These are phyloP conservation scores for Cokeromyces recurvatus DNA, from an alignment of 371 early-diverging fungal species.

Conservation along the genomic window DNA sequence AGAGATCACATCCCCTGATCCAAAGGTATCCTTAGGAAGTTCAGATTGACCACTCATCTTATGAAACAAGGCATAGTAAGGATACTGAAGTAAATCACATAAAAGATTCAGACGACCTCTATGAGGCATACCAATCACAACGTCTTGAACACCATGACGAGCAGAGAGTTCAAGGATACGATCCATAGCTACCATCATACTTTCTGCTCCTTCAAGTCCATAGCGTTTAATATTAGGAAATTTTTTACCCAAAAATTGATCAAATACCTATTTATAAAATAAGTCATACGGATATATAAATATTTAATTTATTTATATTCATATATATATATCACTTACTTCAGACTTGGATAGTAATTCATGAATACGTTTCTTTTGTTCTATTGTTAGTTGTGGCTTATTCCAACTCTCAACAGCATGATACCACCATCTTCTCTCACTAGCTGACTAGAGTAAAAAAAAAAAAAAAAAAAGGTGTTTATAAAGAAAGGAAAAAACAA, in stretches of 20 bases:
- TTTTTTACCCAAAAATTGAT: slow-evolving; percentile 93
- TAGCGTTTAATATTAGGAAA: slow-evolving; percentile 95
- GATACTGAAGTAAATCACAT: slow-evolving; percentile 76
- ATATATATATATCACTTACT: slow-evolving; percentile 37
- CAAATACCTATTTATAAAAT: slow-evolving; percentile 65
- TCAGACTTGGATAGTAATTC: slow-evolving; percentile 75
- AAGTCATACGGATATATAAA: neutral
- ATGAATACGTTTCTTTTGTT: slow-evolving; percentile 72
- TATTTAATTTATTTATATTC: neutral
- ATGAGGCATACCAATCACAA: slow-evolving; percentile 94
- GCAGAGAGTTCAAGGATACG: slow-evolving; percentile 72
- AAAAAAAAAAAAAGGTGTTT: neutral
- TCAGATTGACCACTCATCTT: slow-evolving; percentile 92
- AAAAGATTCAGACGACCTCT: slow-evolving; percentile 93
- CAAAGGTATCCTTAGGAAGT: slow-evolving; percentile 70
- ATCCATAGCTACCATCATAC: slow-evolving; percentile 91
- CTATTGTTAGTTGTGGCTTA: slow-evolving; percentile 43
- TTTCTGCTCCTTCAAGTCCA: slow-evolving; percentile 96
- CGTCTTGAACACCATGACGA: slow-evolving; percentile 67
- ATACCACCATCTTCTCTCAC: slow-evolving; percentile 88
- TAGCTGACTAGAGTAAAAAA: slow-evolving; percentile 51
- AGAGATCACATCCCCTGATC: slow-evolving; percentile 90
- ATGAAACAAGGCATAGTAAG: slow-evolving; percentile 80
- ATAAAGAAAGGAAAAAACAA: too few relatives aligned
- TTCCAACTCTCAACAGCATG: slow-evolving; percentile 80